A percentile compares a stretch with the other conserved stretches of the same genome.
Evolutionary conservation across 192 early-diverging fungal species (phyloP).

Genomic region (Lunasporangiospora selenospora): DNA sequence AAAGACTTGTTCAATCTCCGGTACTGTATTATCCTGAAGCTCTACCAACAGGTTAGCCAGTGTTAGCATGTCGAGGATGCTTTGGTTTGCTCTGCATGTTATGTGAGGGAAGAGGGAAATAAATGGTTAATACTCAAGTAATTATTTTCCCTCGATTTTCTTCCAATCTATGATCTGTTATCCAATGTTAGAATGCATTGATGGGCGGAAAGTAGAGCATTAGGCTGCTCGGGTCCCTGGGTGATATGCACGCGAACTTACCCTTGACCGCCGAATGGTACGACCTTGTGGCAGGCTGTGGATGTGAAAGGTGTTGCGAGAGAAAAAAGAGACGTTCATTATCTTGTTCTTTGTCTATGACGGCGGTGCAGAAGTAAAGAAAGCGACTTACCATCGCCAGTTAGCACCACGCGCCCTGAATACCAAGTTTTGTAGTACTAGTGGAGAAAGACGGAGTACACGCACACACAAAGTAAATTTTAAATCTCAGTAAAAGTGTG

Average conservation of each 20-base stretch:
- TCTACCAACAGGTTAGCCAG: constrained; percentile 12
- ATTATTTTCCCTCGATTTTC: too few species aligned
- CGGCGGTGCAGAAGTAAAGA: too few species aligned
- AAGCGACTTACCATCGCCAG: constrained; percentile 24
- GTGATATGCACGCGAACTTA: too few species aligned
- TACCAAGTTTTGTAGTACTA: constrained; percentile 37
- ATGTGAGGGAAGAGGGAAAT: too few species aligned
- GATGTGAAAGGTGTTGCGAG: too few species aligned
- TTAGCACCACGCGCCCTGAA: constrained; percentile 12
- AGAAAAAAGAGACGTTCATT: not conserved
- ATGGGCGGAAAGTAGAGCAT: too few species aligned
- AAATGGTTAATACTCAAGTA: too few species aligned
- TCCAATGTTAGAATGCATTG: too few species aligned
- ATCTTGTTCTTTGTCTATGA: not conserved
- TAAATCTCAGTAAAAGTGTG: too few species aligned
- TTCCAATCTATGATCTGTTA: too few species aligned
- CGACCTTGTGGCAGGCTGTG: constrained; percentile 36
- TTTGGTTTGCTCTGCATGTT: constrained; percentile 26
- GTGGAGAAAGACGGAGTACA: not conserved
- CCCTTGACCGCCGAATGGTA: constrained; percentile 14
- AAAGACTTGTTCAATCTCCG: constrained; percentile 15
- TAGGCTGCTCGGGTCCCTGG: too few species aligned
- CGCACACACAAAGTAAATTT: not conserved
- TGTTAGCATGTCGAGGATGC: constrained; percentile 9
- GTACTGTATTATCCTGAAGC: constrained; percentile 10